Evolutionary conservation across 2,329 filamentous ascomycete genomes (phyloP).

Genomic region (Nannizziopsis arthrosporioides): DNA sequence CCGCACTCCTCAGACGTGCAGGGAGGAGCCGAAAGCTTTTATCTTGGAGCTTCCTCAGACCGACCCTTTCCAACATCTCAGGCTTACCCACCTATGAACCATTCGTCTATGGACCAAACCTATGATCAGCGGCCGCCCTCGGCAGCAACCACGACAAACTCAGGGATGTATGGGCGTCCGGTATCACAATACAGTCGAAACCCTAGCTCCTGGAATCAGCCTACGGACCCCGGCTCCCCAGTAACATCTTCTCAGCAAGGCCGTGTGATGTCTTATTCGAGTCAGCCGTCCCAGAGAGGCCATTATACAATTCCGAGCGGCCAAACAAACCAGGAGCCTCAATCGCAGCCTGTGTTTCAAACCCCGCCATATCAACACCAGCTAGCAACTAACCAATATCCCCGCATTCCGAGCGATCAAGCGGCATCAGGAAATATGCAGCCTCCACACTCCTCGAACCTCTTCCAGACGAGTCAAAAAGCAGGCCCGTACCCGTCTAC

Average conservation of each 20-base stretch:
- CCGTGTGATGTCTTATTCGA: background rate
- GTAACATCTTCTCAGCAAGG: background rate
- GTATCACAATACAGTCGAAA: slow-evolving; percentile 4
- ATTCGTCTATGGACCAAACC: slow-evolving; percentile 4
- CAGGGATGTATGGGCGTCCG: background rate
- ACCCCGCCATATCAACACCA: slow-evolving; percentile 1
- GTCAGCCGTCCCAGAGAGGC: background rate
- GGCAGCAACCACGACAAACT: background rate
- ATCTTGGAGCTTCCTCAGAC: slow-evolving; percentile 4
- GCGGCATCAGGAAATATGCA: background rate
- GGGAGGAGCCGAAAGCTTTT: slow-evolving; percentile 31
- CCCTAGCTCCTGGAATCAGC: slow-evolving; percentile 6
- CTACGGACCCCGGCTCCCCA: background rate
- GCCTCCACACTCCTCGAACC: background rate
- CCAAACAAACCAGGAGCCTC: background rate
- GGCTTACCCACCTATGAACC: slow-evolving; percentile 2
- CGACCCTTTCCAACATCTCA: slow-evolving; percentile 1
- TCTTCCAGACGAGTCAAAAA: background rate
- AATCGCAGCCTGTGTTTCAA: background rate
- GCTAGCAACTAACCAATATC: background rate
- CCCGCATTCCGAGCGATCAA: too few species aligned
- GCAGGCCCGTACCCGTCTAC: background rate
- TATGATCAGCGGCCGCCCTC: slow-evolving; percentile 1
- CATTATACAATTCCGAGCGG: background rate
- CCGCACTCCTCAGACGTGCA: slow-evolving; percentile 39